Evolutionary conservation across 768 basidiomycete species (phyloP), one percentile per base, ranked within the genome.

Genomic region (Russula sp.): DNA sequence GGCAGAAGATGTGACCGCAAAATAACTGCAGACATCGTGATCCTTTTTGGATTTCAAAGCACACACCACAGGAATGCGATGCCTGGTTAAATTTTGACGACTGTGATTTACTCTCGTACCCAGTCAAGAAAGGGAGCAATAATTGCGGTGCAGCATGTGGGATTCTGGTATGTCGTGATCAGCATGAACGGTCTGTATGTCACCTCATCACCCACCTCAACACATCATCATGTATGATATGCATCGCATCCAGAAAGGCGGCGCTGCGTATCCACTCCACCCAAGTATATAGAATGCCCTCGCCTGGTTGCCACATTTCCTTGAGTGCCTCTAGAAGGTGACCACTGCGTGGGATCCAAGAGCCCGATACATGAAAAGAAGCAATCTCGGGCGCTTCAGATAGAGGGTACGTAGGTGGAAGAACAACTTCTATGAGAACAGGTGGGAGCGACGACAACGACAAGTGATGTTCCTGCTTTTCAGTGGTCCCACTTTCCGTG

Each of bases 1-100:
- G 82, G 71, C 94, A 96, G 72, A 94, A 95, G 13, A 94, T 81
- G 72, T 95, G 94, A 1, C 74, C 73, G 70, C 93, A 95, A 2
- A 76, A 71, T 54, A 95, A 77, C 65, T 82, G 79, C 16, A 94
- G 69, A 71, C 92, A 94, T 66, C 83, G 82, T 14, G 82, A 79
- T 49, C 94, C 94, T 71, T 91, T 94, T 62, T 84, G 75, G 14
- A 82, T 80, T 40, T 81, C 80, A 4, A 95, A 74, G 72, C 94
- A 96, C 55, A 96, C 84, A 31, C 85, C 78, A 70, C 94, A 96
- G 32, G 77, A 73, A 73, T 89, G 89, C 0, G 87, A 84, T 16
- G 78, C 80, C 58, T 79, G 76, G 9, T 84, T 80, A 69, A 95
- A 96, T 60, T 77, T 74, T 13, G 75, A 74, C 31, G 77, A 77